Evolutionary conservation across 305 asterid species (phyloP).

Genomic region (Fraxinus sp.): DNA sequence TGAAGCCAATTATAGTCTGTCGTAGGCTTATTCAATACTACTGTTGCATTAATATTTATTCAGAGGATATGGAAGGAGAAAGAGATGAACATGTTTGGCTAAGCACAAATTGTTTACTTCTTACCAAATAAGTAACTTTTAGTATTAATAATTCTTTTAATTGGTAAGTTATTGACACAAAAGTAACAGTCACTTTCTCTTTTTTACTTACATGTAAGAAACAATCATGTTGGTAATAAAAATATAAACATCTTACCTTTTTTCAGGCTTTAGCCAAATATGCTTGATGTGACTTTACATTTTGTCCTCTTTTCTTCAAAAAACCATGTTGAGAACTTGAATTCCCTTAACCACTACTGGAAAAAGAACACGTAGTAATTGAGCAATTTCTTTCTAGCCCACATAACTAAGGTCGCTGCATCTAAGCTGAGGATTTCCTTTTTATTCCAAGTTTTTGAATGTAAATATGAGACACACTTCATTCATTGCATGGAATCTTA

Average conservation of each 20-base stretch:
- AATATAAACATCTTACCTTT: background rate
- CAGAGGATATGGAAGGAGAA: slow-evolving; percentile 2
- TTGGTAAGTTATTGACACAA: background rate
- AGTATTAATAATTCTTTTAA: background rate
- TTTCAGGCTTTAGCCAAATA: background rate
- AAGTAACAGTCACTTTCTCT: background rate
- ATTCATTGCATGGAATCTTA: background rate
- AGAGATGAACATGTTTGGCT: background rate
- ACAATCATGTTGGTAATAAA: background rate
- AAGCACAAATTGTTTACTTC: background rate
- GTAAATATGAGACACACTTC: slow-evolving; percentile 1
- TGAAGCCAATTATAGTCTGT: slow-evolving; percentile 17
- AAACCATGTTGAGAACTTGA: background rate
- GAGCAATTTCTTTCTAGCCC: background rate
- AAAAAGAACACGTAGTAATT: too few species aligned
- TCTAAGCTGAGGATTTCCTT: background rate
- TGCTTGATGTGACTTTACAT: background rate
- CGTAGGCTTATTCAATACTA: slow-evolving; percentile 3
- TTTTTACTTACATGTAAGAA: background rate
- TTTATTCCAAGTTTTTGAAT: background rate
- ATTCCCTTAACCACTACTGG: too few species aligned
- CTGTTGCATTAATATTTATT: background rate
- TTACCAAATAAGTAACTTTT: background rate
- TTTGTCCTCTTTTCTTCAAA: background rate
- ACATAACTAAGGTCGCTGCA: background rate